Evolutionary conservation across 2,329 filamentous ascomycete genomes (phyloP).

Genomic region (Claviceps capensis): DNA sequence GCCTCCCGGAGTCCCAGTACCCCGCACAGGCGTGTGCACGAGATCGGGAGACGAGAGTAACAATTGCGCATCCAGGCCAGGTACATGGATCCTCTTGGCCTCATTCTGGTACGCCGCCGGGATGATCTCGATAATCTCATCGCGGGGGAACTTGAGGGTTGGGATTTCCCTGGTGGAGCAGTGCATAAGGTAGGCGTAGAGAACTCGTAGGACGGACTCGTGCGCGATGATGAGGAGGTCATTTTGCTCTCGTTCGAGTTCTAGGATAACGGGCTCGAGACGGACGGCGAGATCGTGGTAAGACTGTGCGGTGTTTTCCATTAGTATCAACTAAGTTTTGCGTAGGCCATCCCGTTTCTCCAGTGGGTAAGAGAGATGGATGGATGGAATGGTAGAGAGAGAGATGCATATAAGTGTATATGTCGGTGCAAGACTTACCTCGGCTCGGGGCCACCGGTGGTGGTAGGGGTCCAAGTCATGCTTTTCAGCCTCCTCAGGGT

Average conservation of each 20-base stretch:
- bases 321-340: too few species aligned
- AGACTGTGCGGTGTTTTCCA: slow-evolving; percentile 40
- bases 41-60: slow-evolving; percentile 71
- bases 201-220: slow-evolving; percentile 89
- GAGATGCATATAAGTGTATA: background rate
- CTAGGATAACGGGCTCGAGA: slow-evolving; percentile 92
- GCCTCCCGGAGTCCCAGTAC: slow-evolving; percentile 12
- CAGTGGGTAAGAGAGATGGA: too few species aligned
- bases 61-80: slow-evolving; percentile 48
- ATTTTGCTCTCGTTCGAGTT: slow-evolving; percentile 91
- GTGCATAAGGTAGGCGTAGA: slow-evolving; percentile 97
- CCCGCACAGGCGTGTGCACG: slow-evolving; percentile 61
- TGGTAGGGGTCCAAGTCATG: slow-evolving; percentile 94
- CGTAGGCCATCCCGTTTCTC: too few species aligned
- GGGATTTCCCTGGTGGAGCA: slow-evolving; percentile 94
- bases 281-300: slow-evolving; percentile 98
- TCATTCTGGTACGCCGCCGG: slow-evolving; percentile 96
- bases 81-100: slow-evolving; percentile 80
- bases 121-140: slow-evolving; percentile 98
- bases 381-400: background rate
- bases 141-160: slow-evolving; percentile 79
- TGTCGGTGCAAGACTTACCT: slow-evolving; percentile 36
- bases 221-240: slow-evolving; percentile 98
- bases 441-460: slow-evolving; percentile 86
- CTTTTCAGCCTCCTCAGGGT: slow-evolving; percentile 82